Conservation (phyloP, 768 basidiomycete species). For the Mrakia blollopis region DNA sequence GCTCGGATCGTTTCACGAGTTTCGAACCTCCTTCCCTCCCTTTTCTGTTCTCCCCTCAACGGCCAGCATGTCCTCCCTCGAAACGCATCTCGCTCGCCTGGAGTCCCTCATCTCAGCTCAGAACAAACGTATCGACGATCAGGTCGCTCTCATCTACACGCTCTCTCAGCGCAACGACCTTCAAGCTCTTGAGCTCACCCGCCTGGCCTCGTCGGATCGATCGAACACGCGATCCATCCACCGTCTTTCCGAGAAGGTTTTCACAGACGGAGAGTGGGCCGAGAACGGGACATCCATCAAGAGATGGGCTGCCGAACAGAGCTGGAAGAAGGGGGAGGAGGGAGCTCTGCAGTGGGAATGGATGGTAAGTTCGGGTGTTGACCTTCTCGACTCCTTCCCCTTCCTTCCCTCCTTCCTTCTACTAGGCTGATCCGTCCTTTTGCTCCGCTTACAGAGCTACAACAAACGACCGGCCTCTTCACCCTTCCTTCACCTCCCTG, state of each 20-base stretch:
- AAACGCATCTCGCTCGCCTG: background rate
- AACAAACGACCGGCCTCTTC: background rate
- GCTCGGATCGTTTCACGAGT: no score
- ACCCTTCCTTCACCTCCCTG: background rate
- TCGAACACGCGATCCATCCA: background rate
- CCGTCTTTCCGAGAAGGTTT: background rate
- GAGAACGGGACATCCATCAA: background rate
- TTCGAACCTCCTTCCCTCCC: no score
- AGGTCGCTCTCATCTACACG: background rate
- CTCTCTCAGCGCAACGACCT: background rate
- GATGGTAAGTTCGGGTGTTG: background rate
- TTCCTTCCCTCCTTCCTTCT: no score
- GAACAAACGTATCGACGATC: background rate
- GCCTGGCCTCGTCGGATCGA: background rate
- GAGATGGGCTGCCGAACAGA: background rate
- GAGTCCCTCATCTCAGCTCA: background rate
- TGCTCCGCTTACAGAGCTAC: background rate
- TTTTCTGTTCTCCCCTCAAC: background rate
- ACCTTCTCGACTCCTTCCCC: background rate
- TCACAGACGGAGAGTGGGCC: background rate
- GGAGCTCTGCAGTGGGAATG: background rate
- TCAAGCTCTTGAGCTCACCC: background rate
- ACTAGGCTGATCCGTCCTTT: background rate
- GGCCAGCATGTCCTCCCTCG: background rate
- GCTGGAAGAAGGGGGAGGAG: slow-evolving; percentile 1